These are phyloP conservation scores for Nothophytophthora sp. DNA, from an alignment of 352 stramenopile species.

Conservation along the genomic window DNA sequence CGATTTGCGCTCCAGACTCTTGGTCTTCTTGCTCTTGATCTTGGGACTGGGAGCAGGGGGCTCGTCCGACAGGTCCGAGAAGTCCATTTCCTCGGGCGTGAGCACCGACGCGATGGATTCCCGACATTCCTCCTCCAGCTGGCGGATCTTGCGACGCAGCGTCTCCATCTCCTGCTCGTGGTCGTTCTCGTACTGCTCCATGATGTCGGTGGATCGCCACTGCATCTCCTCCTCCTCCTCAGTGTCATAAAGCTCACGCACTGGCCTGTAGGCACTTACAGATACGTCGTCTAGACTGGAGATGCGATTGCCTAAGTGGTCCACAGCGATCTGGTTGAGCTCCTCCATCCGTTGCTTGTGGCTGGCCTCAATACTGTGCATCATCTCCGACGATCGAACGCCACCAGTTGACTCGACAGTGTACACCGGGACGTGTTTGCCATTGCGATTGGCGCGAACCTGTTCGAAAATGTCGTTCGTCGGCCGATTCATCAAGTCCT, in stretches of 20 bases:
- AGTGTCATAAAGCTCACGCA: constrained; percentile 12
- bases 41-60: neutral
- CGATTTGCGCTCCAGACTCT: constrained; percentile 5
- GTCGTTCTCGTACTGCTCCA: constrained; percentile 44
- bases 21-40: neutral
- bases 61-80: constrained; percentile 36
- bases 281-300: constrained; percentile 40
- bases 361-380: constrained; percentile 45
- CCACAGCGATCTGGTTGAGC: constrained; percentile 49
- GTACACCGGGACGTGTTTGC: constrained; percentile 2
- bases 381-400: constrained; percentile 30
- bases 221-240: constrained; percentile 20
- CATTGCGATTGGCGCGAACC: constrained; percentile 38
- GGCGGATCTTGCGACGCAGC: constrained; percentile 38
- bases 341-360: constrained; percentile 60
- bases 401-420: constrained; percentile 6
- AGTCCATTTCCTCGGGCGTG: constrained; percentile 45
- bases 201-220: constrained; percentile 47
- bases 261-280: constrained; percentile 21
- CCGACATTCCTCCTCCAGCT: constrained; percentile 56
- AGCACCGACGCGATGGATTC: constrained; percentile 59
- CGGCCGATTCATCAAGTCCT: constrained; percentile 49
- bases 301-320: constrained; percentile 45
- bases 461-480: constrained; percentile 50
- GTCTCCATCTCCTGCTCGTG: constrained; percentile 50